phyloP scores from a whole-genome alignment of 257 asterid species.

The Coffea eugenioides region DNA sequence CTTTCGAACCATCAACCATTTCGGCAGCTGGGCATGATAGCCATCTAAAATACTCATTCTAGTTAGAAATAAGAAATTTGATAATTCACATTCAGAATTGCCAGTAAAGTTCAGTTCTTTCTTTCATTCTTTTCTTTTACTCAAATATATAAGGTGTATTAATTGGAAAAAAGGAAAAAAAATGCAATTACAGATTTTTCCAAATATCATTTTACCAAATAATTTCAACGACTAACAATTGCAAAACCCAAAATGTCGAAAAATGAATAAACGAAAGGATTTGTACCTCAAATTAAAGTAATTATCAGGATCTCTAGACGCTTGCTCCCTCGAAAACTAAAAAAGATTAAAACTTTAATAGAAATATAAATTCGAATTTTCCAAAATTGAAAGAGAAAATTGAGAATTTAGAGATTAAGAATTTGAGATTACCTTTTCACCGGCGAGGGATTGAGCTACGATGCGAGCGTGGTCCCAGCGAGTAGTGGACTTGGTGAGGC shows the following conservation, averaged over 20 bases:
- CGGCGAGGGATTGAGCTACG: slow-evolving; percentile 91
- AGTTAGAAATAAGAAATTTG: not conserved
- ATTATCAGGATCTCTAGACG: slow-evolving; percentile 92
- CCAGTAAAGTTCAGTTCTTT: not conserved
- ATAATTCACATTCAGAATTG: not conserved
- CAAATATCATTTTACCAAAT: not conserved
- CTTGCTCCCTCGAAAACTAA: slow-evolving; percentile 92
- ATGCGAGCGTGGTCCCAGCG: slow-evolving; percentile 95
- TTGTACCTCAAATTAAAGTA: slow-evolving; percentile 89
- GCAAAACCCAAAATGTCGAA: not conserved
- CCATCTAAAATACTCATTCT: slow-evolving; percentile 53
- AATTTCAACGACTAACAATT: not conserved
- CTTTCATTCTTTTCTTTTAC: not conserved
- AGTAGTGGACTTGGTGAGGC: slow-evolving; percentile 92
- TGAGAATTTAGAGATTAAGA: not conserved
- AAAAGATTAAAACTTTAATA: not conserved
- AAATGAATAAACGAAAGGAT: not conserved
- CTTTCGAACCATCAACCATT: slow-evolving; percentile 96
- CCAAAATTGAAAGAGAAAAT: not conserved
- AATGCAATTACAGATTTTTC: not conserved
- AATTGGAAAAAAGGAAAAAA: not conserved
- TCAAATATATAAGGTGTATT: too few species aligned
- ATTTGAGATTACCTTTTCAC: slow-evolving; percentile 62
- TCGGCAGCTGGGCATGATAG: slow-evolving; percentile 92
- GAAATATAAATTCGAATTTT: not conserved